A percentile compares a stretch with the other conserved stretches of the same genome.
These are phyloP conservation scores for Thozetella sp. DNA, from an alignment of 495 filamentous ascomycete species.

Conservation along the genomic window DNA sequence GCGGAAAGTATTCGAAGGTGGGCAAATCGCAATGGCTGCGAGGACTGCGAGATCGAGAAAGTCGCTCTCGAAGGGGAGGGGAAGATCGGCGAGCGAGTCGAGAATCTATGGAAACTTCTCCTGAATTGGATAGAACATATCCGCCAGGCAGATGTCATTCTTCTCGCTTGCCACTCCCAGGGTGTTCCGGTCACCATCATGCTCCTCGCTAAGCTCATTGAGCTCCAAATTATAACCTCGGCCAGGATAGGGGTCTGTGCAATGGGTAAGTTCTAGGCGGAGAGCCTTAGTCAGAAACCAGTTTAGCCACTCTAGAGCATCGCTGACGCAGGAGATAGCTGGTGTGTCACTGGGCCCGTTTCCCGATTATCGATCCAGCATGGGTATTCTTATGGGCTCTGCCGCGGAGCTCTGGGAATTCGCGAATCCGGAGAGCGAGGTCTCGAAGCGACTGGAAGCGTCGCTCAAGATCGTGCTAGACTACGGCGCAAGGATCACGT, in stretches of 20 bases:
- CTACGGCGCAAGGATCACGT: slow-evolving; percentile 81
- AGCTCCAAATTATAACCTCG: slow-evolving; percentile 69
- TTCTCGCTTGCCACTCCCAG: slow-evolving; percentile 92
- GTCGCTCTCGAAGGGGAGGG: slow-evolving; percentile 97
- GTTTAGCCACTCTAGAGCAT: too few relatives aligned
- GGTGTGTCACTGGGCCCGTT: slow-evolving; percentile 95
- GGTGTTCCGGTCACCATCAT: slow-evolving; percentile 93
- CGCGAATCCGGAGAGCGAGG: slow-evolving; percentile 72
- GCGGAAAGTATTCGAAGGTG: slow-evolving; percentile 83
- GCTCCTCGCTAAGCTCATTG: slow-evolving; percentile 89
- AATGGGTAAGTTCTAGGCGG: slow-evolving; percentile 60
- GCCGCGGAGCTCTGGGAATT: slow-evolving; percentile 95
- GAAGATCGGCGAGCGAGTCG: slow-evolving; percentile 87
- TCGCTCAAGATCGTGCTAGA: slow-evolving; percentile 70
- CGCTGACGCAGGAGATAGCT: slow-evolving; percentile 43
- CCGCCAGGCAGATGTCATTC: slow-evolving; percentile 80
- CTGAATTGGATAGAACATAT: slow-evolving; percentile 96
- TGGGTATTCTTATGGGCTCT: slow-evolving; percentile 76
- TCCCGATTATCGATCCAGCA: slow-evolving; percentile 78
- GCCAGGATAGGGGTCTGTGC: slow-evolving; percentile 80
- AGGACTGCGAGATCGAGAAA: slow-evolving; percentile 76
- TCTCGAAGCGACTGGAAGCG: slow-evolving; percentile 79
- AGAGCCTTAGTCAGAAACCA: too few relatives aligned
- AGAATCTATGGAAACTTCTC: slow-evolving; percentile 89
- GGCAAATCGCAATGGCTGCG: slow-evolving; percentile 67